phyloP scores from a whole-genome alignment of 1,284 basidiomycete genomes.

The Moniliophthora roreri region DNA sequence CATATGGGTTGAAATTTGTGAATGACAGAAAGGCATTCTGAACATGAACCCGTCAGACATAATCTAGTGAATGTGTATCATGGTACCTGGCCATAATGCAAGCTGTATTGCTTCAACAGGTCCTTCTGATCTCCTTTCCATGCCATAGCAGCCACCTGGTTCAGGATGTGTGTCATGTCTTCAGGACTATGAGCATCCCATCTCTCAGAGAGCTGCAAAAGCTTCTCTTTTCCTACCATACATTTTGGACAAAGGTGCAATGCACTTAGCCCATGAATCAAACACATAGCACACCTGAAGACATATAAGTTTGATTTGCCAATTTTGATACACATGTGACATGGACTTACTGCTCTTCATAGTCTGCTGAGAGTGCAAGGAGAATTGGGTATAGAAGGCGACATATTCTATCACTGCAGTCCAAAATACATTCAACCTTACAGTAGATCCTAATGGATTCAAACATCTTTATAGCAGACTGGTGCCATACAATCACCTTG shows the following conservation, averaged over 20 bases:
- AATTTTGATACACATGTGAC: too few relatives aligned
- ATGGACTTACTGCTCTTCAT: constrained; percentile 37
- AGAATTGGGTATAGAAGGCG: constrained; percentile 28
- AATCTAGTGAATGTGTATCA: neutral
- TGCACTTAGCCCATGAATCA: constrained; percentile 29
- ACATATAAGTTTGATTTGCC: neutral
- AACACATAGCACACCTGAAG: constrained; percentile 28
- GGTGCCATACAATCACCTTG: constrained; percentile 36
- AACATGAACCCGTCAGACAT: too few relatives aligned
- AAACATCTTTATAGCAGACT: constrained; percentile 25
- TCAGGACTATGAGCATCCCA: constrained; percentile 18
- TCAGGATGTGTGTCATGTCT: constrained; percentile 17
- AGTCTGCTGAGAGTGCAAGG: constrained; percentile 36
- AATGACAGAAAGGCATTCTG: constrained; percentile 16
- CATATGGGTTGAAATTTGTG: constrained; percentile 15
- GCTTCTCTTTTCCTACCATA: constrained; percentile 26
- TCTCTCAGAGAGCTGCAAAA: constrained; percentile 19
- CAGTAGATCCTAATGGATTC: constrained; percentile 22
- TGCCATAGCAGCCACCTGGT: constrained; percentile 9
- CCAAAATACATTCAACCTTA: constrained; percentile 22
- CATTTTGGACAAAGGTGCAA: constrained; percentile 34
- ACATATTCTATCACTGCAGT: constrained; percentile 26
- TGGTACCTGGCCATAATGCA: constrained; percentile 30
- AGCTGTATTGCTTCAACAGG: constrained; percentile 24
- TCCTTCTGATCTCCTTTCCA: constrained; percentile 19